phyloP scores from a whole-genome alignment of 2,329 filamentous ascomycete species.

The Xylaria sp. region DNA sequence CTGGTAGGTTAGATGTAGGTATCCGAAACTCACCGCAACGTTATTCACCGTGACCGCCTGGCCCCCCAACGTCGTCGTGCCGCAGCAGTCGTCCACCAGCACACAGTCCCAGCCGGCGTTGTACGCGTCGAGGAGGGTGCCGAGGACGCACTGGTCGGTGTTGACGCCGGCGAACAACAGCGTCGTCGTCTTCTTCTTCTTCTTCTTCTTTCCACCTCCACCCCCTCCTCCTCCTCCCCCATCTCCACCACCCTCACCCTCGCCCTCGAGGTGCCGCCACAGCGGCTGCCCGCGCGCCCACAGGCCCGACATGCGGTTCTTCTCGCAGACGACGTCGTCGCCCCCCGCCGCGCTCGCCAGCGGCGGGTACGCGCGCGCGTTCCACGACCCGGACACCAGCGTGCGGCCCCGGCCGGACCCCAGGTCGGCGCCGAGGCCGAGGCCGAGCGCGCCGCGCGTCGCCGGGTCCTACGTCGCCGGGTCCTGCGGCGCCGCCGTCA shows the following conservation, averaged over 20 bases:
- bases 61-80: conserved; percentile 48
- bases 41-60: conserved; percentile 42
- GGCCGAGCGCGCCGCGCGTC: too few species aligned
- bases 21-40: conserved; percentile 37
- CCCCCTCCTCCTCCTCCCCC: too few species aligned
- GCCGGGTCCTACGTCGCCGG: conserved; percentile 25
- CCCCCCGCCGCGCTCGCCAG: conserved; percentile 43
- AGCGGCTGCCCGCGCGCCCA: conserved; percentile 46
- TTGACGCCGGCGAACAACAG: conserved; percentile 62
- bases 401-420: conserved; percentile 47
- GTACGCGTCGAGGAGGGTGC: conserved; percentile 58
- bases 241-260: too few species aligned
- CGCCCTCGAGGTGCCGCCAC: conserved; percentile 27
- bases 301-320: conserved; percentile 61
- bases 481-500: conserved; percentile 30
- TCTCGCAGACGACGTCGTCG: conserved; percentile 54
- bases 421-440: conserved; percentile 52
- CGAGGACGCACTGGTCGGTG: conserved; percentile 63
- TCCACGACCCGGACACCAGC: conserved; percentile 59
- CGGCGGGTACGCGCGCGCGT: conserved; percentile 53
- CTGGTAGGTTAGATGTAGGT: too few species aligned
- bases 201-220: too few species aligned
- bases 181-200: conserved; percentile 38
- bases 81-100: conserved; percentile 56
- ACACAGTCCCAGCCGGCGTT: conserved; percentile 59